Evolutionary conservation across 2,329 filamentous ascomycete species (phyloP).

Genomic region (Penicillium janthinellum): DNA sequence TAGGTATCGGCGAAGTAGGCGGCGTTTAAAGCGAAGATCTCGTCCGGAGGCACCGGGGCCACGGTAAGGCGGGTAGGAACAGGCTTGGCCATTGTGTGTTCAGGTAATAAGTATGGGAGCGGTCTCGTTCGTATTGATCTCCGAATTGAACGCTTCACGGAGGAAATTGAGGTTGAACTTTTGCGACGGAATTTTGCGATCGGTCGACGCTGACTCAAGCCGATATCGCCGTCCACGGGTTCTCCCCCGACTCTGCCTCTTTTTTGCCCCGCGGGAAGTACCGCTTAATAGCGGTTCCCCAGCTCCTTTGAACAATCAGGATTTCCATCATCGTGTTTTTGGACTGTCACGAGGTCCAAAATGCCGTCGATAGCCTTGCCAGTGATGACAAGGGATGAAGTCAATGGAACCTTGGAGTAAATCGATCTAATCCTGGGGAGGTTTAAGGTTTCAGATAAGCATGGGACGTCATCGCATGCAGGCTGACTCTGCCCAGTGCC

Average conservation of each 20-base stretch:
- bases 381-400: conserved; percentile 1
- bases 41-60: conserved; percentile 84
- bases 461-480: conserved; percentile 15
- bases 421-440: neutral
- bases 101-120: neutral
- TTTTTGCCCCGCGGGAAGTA: conserved; percentile 27
- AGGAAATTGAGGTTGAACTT: conserved; percentile 7
- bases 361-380: conserved; percentile 14
- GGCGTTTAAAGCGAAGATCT: conserved; percentile 85
- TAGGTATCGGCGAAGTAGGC: conserved; percentile 75
- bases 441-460: conserved; percentile 12
- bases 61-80: conserved; percentile 50
- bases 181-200: conserved; percentile 10
- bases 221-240: conserved; percentile 31
- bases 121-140: conserved; percentile 2
- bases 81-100: conserved; percentile 30
- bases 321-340: neutral
- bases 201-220: conserved; percentile 28
- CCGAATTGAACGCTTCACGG: conserved; percentile 2
- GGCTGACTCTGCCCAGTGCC: conserved; percentile 7
- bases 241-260: neutral
- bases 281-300: conserved; percentile 27
- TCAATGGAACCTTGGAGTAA: neutral
- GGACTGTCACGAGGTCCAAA: conserved; percentile 15
- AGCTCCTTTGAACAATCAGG: conserved; percentile 6